Percentiles rank a stretch among this genome's conserved stretches.
These are phyloP conservation scores for Solanum lignicaule DNA, from an alignment of 257 asterid genomes.

Conservation along the genomic window DNA sequence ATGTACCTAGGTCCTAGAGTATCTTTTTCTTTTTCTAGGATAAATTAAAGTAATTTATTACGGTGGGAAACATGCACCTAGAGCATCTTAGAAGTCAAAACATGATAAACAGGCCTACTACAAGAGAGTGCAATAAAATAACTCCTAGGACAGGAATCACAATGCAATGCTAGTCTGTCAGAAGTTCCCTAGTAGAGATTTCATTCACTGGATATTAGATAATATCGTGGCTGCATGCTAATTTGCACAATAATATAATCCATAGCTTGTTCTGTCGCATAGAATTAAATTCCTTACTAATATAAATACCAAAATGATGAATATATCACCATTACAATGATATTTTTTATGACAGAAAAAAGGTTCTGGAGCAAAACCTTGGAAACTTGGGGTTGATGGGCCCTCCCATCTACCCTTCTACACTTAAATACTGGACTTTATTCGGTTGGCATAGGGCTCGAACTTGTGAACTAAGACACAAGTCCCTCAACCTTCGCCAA, in stretches of 20 bases:
- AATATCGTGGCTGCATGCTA: background rate
- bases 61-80: background rate
- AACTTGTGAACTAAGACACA: background rate
- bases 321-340: background rate
- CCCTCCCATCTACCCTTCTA: background rate
- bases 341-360: background rate
- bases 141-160: background rate
- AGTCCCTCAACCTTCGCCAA: background rate
- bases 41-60: background rate
- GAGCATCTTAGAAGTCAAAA: background rate
- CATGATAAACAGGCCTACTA: background rate
- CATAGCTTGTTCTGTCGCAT: background rate
- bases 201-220: background rate
- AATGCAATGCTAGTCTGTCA: background rate
- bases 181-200: background rate
- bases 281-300: background rate
- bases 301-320: background rate
- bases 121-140: background rate
- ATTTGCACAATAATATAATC: background rate
- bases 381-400: too few relatives aligned
- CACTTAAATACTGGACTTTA: background rate
- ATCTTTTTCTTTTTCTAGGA: background rate
- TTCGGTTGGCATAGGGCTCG: background rate
- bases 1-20: background rate
- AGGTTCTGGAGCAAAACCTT: background rate